Evolutionary conservation across 208 protist species (phyloP).

Genomic region (Trichomonas vaginalis): DNA sequence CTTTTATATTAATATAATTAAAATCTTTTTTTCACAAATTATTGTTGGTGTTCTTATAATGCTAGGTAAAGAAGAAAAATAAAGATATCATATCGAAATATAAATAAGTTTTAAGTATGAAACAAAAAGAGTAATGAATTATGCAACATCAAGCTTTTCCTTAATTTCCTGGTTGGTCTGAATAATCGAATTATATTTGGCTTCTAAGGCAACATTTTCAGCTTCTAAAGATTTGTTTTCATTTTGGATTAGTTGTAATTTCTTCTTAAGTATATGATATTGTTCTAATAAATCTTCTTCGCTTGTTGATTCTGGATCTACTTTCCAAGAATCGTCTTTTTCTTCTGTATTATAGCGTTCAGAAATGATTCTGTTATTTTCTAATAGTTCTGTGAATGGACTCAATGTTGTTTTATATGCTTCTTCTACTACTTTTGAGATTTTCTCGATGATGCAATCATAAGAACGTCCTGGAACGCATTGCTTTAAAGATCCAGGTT

Average conservation of each 20-base stretch:
- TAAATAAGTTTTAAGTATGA: too few species aligned
- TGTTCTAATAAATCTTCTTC: not conserved
- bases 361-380: not conserved
- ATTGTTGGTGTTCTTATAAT: too few species aligned
- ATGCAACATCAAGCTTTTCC: not conserved
- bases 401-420: not conserved
- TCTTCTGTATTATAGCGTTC: not conserved
- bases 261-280: not conserved
- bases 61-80: too few species aligned
- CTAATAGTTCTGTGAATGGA: not conserved
- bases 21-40: too few species aligned
- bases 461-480: not conserved
- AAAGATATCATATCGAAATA: too few species aligned
- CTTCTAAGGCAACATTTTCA: not conserved
- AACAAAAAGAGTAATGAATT: not conserved
- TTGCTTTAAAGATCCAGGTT: not conserved
- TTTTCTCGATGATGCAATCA: not conserved
- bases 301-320: not conserved
- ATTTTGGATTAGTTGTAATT: not conserved
- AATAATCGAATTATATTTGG: not conserved
- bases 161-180: not conserved
- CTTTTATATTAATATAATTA: too few species aligned
- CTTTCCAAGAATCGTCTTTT: not conserved
- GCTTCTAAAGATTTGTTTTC: not conserved
- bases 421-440: not conserved